Conservation (phyloP, 2,329 filamentous ascomycete species). For the Cryoendolithus antarcticus region DNA sequence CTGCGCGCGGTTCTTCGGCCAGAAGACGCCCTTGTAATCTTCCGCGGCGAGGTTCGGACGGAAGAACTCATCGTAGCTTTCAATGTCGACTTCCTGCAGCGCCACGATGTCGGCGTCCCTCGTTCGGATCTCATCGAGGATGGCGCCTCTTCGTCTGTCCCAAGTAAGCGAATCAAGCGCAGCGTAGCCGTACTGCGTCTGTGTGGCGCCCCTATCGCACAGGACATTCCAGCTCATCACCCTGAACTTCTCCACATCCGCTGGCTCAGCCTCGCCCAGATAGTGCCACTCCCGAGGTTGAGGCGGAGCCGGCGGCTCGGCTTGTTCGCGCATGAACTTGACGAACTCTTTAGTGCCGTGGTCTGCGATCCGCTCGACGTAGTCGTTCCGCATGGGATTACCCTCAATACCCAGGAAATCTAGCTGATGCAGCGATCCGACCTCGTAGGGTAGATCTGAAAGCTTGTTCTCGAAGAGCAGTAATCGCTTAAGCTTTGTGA, state of each 20-base stretch:
- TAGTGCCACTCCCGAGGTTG: conserved; percentile 63
- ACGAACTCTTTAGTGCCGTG: conserved; percentile 79
- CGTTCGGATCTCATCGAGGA: conserved; percentile 68
- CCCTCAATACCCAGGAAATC: conserved; percentile 87
- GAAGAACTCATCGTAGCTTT: conserved; percentile 86
- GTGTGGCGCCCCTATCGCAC: conserved; percentile 84
- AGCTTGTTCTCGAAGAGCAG: conserved; percentile 86
- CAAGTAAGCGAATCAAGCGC: conserved; percentile 70
- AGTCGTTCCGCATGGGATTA: conserved; percentile 63
- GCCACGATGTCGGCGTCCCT: conserved; percentile 82
- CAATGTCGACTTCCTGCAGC: conserved; percentile 84
- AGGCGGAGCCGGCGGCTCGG: conserved; percentile 58
- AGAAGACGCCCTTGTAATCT: conserved; percentile 90
- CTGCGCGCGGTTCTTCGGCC: conserved; percentile 76
- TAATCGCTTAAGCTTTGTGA: conserved; percentile 77
- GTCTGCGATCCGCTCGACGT: conserved; percentile 75
- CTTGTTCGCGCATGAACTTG: conserved; percentile 68
- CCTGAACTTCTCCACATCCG: conserved; percentile 53
- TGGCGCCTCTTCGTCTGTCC: conserved; percentile 73
- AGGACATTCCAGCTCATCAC: conserved; percentile 92
- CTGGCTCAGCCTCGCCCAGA: conserved; percentile 39
- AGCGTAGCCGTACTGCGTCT: conserved; percentile 78
- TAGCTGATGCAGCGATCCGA: conserved; percentile 78
- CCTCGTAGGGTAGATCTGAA: conserved; percentile 65
- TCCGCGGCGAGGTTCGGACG: conserved; percentile 71